phyloP scores from a whole-genome alignment of 139 green algal species.

The Chlorella sp. region DNA sequence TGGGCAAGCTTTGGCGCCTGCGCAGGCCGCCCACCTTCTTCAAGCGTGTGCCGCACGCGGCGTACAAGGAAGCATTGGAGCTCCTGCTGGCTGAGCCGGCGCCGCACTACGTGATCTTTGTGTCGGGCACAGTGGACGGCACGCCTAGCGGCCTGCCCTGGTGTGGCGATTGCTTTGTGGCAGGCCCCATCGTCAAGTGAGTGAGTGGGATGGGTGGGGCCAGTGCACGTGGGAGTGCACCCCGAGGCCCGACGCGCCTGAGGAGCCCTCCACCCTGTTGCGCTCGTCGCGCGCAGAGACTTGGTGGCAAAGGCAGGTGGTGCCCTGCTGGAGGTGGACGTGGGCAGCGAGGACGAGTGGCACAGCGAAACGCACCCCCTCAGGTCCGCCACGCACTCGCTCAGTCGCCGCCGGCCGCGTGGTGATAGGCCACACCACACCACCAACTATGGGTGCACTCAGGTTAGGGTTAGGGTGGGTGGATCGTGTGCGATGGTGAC shows the following conservation, averaged over 20 bases:
- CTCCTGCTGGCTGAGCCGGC: conserved; percentile 10
- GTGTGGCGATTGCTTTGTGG: conserved; percentile 12
- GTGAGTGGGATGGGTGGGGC: no score
- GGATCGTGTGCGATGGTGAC: no score
- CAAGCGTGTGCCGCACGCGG: background rate
- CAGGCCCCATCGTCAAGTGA: conserved; percentile 13
- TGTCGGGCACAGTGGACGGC: background rate
- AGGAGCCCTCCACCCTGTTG: no score
- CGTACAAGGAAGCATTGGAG: conserved; percentile 2
- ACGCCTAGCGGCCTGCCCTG: background rate
- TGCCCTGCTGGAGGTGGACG: conserved; percentile 18
- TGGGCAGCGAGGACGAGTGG: conserved; percentile 8
- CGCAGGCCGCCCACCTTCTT: background rate
- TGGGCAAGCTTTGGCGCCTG: no score
- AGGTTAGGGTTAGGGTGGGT: no score
- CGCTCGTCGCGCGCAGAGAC: conserved; percentile 9
- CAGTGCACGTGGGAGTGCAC: no score
- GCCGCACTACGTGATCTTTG: conserved; percentile 15
- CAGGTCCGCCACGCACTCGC: no score
- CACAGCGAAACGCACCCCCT: conserved; percentile 4
- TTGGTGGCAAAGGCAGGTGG: conserved; percentile 1
- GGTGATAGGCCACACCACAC: no score
- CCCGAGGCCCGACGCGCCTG: no score
- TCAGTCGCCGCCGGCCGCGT: no score
- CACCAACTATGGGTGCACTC: no score